Evolutionary conservation across 2,329 filamentous ascomycete species (phyloP), one percentile per base, ranked within the genome.

Genomic region (Neonectria ditissima): DNA sequence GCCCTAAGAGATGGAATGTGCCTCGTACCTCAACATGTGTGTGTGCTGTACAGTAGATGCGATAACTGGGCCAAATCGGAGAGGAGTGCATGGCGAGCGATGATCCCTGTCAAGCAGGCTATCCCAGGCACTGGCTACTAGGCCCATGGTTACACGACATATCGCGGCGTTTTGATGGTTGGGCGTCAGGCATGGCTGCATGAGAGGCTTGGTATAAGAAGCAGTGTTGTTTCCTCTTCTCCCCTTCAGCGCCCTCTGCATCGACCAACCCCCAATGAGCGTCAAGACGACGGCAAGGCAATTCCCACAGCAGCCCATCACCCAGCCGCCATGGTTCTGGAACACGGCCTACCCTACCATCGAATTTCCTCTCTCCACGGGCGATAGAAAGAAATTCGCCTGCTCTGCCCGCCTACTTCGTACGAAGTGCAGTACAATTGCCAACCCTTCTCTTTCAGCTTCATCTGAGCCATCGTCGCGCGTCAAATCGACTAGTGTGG

Each of bases 191-290:
- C 66, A 64, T 66, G 66, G 51, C 61, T 37, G 62, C 66, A 64
- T 66, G 60, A 55, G 18, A 45, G 58, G 43, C 41, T 51, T 52
- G 55, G 45, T 55, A 60, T 53, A 63, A 63, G 47, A 59, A 53
- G 51, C 41, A 30, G 54, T 39, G 47, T 66, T 71, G 75, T 74
- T 76, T 69, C 43, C 75, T 74, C 74, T 76, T 75, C 61, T 62
- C 74, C 71, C 72, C 28, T 62, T 47, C 59, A 37, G 52, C 30
- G 53, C 22, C 48, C 16, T 58, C 55, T 64, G 65, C 55, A 63
- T 18, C 37, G 47, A 30, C 55, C 37, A 30, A 18, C 41, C 50
- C 54, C 68, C 59, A 69, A 71, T 63, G 60, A 67, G 62, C 55
- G 58, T 53, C 41, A 45, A 59, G 64, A 54, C 58, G 32, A 55